These are phyloP conservation scores for Acorus gramineus DNA, from an alignment of 106 monocot genomes.

Conservation along the genomic window DNA sequence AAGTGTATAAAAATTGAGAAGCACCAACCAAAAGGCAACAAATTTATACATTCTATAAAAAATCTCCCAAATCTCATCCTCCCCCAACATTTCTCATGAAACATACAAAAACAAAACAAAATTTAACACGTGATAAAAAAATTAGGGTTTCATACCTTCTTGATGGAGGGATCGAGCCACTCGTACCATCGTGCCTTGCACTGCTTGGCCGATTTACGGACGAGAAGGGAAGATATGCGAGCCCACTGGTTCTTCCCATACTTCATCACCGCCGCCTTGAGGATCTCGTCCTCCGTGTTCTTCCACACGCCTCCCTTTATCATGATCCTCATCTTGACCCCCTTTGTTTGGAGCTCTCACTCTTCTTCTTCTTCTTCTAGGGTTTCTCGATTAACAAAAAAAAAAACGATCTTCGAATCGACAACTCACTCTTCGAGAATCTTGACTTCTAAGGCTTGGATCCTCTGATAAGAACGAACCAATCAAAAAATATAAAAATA, in stretches of 20 bases:
- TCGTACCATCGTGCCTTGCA: conserved; percentile 97
- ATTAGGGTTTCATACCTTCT: conserved; percentile 40
- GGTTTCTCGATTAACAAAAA: too few species aligned
- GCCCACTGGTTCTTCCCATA: conserved; percentile 99
- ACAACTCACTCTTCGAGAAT: too few species aligned
- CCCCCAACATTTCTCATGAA: too few species aligned
- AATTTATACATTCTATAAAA: background rate
- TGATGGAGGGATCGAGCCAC: conserved; percentile 96
- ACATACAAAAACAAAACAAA: too few species aligned
- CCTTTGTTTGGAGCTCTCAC: too few species aligned
- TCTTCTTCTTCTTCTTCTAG: too few species aligned
- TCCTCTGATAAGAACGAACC: too few species aligned
- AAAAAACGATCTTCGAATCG: too few species aligned
- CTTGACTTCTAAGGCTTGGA: too few species aligned
- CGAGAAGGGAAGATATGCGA: conserved; percentile 84
- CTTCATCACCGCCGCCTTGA: conserved; percentile 98
- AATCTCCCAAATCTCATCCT: too few species aligned
- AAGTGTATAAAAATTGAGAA: background rate
- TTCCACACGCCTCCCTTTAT: conserved; percentile 99
- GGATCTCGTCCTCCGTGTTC: conserved; percentile 99
- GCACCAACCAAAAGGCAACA: background rate
- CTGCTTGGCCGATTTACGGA: conserved; percentile 93
- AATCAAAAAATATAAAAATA: too few species aligned
- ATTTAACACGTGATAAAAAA: background rate
- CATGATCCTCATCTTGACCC: conserved; percentile 96